A percentile compares a stretch with the other conserved stretches of the same genome.
phyloP scores from a whole-genome alignment of 2,329 filamentous ascomycete genomes.

The Exutisphaerella laricina region DNA sequence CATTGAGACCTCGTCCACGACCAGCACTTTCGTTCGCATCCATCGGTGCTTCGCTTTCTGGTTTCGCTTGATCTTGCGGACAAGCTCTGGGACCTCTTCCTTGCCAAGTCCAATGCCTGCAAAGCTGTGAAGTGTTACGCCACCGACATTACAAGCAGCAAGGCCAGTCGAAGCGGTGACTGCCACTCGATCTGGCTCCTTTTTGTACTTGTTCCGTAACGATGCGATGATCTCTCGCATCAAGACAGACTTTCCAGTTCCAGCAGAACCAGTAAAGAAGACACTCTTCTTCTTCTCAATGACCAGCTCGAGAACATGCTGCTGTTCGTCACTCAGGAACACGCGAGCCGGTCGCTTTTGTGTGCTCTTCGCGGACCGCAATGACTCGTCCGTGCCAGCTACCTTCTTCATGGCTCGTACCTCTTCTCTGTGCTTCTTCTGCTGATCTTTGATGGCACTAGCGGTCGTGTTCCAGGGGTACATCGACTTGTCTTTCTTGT shows the following conservation, averaged over 20 bases:
- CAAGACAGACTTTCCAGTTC: constrained; percentile 92
- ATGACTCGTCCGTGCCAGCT: constrained; percentile 43
- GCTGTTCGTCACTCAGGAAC: constrained; percentile 79
- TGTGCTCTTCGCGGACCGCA: constrained; percentile 42
- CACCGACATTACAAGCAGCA: constrained; percentile 93
- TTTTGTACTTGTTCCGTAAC: constrained; percentile 67
- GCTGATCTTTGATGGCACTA: constrained; percentile 70
- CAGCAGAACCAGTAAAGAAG: constrained; percentile 94
- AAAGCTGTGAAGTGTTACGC: constrained; percentile 93
- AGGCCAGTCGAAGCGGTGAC: constrained; percentile 94
- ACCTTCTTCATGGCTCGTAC: constrained; percentile 45
- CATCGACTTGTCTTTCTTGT: constrained; percentile 34
- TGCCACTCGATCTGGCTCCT: constrained; percentile 77
- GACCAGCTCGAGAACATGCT: constrained; percentile 75
- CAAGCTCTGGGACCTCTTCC: constrained; percentile 69
- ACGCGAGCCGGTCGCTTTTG: constrained; percentile 51
- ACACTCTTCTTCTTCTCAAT: constrained; percentile 76
- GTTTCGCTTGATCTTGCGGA: constrained; percentile 88
- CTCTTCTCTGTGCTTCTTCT: constrained; percentile 64
- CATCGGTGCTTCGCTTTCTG: constrained; percentile 82
- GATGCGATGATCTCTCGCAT: constrained; percentile 85
- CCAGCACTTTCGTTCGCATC: constrained; percentile 78
- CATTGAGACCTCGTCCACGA: constrained; percentile 98
- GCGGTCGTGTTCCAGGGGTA: constrained; percentile 68
- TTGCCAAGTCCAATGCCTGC: constrained; percentile 93